Evolutionary conservation across 1,284 basidiomycete species (phyloP), one percentile per base, ranked within the genome.

Genomic region (Rhodotorula mucilaginosa): DNA sequence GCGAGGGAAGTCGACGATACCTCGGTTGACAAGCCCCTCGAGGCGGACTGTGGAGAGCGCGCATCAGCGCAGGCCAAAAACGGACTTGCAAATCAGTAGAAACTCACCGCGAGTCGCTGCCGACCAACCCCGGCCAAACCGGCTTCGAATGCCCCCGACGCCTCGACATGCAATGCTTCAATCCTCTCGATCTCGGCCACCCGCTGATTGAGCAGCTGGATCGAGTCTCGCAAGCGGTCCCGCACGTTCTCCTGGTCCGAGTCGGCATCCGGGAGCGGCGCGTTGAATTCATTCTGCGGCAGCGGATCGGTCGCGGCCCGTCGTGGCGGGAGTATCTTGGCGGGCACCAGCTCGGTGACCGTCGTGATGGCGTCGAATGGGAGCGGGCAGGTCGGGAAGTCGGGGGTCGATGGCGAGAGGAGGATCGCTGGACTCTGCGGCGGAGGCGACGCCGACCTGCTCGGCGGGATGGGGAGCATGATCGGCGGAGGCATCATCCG

Each of bases 401-500:
- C 70, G 56, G 70, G 70, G 0, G 70, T 58, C 21, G 70, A 65
- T n/a, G 70, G 70, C 26, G 64, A 66, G 13, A 72, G 64, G 58
- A 72, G 46, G 46, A 72, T 65, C 15, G 63, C 54, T 3, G 70
- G 70, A 18, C 57, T 60, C 29, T 56, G 29, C 6, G 67, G 67
- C 15, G 63, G 56, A 34, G 15, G 60, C 12, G 47, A 58, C 23
- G 21, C 61, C 10, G 61, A 63, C 46, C 44, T 23, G 31, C 31
- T 19, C 21, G 49, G 23, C 29, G 29, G 48, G 48, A 67, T 31
- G 46, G 51, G 46, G 5, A 10, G n/a, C 51, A 61, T 29, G 15
- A 44, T 49, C 13, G 61, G 66, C 49, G 66, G 54, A n/a, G 31
- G 67, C 21, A 57, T 44, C 39, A 44, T 34, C 10, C 44, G 54